phyloP scores from a whole-genome alignment of 2,329 filamentous ascomycete species.

The Ophiostoma sp. region DNA sequence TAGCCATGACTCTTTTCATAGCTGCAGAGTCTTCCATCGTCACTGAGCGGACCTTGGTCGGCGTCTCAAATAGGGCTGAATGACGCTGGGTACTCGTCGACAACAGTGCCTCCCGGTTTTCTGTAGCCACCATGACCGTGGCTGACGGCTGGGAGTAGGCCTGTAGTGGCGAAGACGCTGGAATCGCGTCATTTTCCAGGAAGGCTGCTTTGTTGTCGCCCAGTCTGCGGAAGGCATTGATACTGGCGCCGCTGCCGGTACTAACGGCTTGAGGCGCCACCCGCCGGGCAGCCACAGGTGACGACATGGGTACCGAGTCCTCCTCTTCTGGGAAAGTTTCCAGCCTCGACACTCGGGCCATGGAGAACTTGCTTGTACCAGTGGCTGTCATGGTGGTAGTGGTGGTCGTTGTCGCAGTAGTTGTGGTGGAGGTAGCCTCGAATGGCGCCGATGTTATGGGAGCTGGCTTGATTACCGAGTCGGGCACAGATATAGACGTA shows the following conservation, averaged over 20 bases:
- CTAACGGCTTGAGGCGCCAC: neutral
- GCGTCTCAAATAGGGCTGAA: slow-evolving; percentile 34
- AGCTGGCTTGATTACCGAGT: slow-evolving; percentile 19
- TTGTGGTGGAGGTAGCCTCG: neutral
- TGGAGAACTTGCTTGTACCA: neutral
- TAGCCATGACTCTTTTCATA: neutral
- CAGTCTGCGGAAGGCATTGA: neutral
- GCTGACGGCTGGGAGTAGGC: neutral
- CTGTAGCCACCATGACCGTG: slow-evolving; percentile 4
- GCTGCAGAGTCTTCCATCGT: slow-evolving; percentile 2
- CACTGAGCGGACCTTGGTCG: slow-evolving; percentile 30
- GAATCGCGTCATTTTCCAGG: slow-evolving; percentile 21
- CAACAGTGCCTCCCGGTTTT: neutral
- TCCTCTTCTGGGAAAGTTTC: slow-evolving; percentile 16
- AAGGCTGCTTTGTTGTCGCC: neutral
- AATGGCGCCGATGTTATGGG: neutral
- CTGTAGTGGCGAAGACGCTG: slow-evolving; percentile 30
- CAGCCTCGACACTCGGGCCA: neutral
- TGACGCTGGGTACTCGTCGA: slow-evolving; percentile 19
- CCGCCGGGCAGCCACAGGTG: neutral
- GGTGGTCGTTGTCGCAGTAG: neutral
- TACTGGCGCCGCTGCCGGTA: neutral
- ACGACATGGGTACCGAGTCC: slow-evolving; percentile 14
- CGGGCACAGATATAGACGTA: slow-evolving; percentile 26
- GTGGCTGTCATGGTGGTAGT: neutral